Evolutionary conservation across 768 basidiomycete genomes (phyloP), one percentile per base, ranked within the genome.

Genomic region (Hemileccinum impolitum): DNA sequence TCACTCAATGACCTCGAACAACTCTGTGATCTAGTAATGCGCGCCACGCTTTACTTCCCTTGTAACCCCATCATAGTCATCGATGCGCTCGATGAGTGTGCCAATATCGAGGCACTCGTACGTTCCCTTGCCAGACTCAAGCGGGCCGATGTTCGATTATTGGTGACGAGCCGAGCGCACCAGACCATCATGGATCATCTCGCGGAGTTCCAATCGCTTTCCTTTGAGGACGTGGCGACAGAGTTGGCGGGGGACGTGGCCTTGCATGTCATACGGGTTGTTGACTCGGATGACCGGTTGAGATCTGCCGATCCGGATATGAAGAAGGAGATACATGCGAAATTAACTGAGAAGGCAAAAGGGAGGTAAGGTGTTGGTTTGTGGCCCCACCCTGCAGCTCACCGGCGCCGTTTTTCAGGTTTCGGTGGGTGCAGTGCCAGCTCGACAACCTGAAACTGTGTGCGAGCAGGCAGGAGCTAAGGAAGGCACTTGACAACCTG

Each of bases 51-150:
- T 18, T 39, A 15, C 38, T 47, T 53, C 25, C 25, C 13, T 30
- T 23, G 18, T 4, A 21, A 42, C 15, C 52, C 52, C 14, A 10
- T 54, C 15, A 40, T 54, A 31, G 43, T 54, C 7, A 54, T 54
- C 18, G 53, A 54, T 14, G 53, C 43, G 6, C 48, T 54, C 6
- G 53, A 54, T 13, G 53, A 54, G 23, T 54, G 53, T 31, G 28
- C 34, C 3, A 38, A 48, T 35, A 15, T 49, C 8, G 17, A 39
- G 11, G 37, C 19, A 8, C 46, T 53, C 12, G 30, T 53, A 7
- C 12, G 14, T 19, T 32, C 32, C 3, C 18, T 51, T 12, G 15
- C 26, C 25, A 12, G n/a, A 13, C 12, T 50, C n/a, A 42, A n/a
- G 10, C 18, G 18, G 7, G 39, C 17, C 14, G 25, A 39, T 7